A percentile compares a stretch with the other conserved stretches of the same genome.
These are phyloP conservation scores for Apiotrichum sp. DNA, from an alignment of 1,284 basidiomycete genomes.

Conservation along the genomic window DNA sequence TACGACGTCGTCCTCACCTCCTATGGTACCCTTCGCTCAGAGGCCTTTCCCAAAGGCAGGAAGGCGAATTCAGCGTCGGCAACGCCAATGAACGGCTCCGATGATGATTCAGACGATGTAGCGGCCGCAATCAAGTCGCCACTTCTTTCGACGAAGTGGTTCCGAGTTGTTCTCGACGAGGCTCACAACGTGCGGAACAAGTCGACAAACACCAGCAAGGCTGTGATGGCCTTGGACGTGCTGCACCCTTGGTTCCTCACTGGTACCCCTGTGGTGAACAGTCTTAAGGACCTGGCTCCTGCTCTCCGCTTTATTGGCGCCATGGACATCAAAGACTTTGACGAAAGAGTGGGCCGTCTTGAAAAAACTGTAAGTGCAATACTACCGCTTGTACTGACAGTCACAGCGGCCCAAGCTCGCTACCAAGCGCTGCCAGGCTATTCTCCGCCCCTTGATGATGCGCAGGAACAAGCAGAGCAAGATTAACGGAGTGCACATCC, in stretches of 20 bases:
- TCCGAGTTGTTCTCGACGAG: constrained; percentile 48
- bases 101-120: constrained; percentile 15
- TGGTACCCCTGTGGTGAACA: constrained; percentile 40
- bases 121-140: constrained; percentile 25
- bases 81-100: not conserved
- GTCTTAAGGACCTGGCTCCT: constrained; percentile 16
- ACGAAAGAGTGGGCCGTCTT: constrained; percentile 21
- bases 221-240: constrained; percentile 29
- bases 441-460: constrained; percentile 32
- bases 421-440: constrained; percentile 37
- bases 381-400: not conserved
- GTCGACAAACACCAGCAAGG: constrained; percentile 31
- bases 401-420: constrained; percentile 30
- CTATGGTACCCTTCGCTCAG: constrained; percentile 27
- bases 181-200: constrained; percentile 42
- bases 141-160: constrained; percentile 39
- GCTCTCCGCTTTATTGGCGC: constrained; percentile 33
- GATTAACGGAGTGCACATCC: constrained; percentile 39
- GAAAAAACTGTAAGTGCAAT: constrained; percentile 21
- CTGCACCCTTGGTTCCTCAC: constrained; percentile 39
- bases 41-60: constrained; percentile 2
- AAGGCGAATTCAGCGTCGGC: constrained; percentile 17
- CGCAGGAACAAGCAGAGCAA: constrained; percentile 42
- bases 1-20: constrained; percentile 46
- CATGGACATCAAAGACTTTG: constrained; percentile 32